Evolutionary conservation across 2,329 filamentous ascomycete species (phyloP).

Genomic region (Alternaria dauci): DNA sequence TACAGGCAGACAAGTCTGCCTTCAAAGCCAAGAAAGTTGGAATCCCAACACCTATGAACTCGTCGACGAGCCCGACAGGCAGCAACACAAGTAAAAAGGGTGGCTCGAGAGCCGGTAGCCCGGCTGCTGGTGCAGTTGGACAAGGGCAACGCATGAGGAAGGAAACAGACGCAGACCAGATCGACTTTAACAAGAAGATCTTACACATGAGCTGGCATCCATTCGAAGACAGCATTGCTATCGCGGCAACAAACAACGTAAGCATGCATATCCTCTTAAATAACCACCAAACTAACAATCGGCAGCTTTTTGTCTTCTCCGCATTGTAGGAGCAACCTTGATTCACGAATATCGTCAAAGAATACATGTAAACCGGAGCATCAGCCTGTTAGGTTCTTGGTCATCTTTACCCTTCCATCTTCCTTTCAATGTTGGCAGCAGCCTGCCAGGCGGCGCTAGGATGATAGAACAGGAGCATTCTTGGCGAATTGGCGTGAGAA

Average conservation of each 20-base stretch:
- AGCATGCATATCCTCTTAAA: slow-evolving; percentile 54
- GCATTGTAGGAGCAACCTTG: slow-evolving; percentile 55
- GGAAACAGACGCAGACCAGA: slow-evolving; percentile 98
- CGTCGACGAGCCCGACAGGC: slow-evolving; percentile 74
- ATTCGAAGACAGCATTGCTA: slow-evolving; percentile 98
- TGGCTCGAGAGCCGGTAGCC: slow-evolving; percentile 86
- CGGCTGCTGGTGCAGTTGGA: slow-evolving; percentile 73
- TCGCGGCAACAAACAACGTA: slow-evolving; percentile 99
- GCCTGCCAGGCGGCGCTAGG: slow-evolving; percentile 38
- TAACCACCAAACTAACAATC: slow-evolving; percentile 13
- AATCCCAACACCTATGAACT: slow-evolving; percentile 95
- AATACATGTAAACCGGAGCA: slow-evolving; percentile 40
- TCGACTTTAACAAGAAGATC: slow-evolving; percentile 99
- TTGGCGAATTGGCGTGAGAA: slow-evolving; percentile 33
- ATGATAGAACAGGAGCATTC: slow-evolving; percentile 41
- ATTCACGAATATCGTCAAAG: slow-evolving; percentile 35
- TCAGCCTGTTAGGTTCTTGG: slow-evolving; percentile 38
- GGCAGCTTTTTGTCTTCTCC: slow-evolving; percentile 65
- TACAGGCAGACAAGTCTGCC: slow-evolving; percentile 97
- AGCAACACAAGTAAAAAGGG: slow-evolving; percentile 81
- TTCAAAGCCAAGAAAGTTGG: slow-evolving; percentile 99
- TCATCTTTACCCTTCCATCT: slow-evolving; percentile 39
- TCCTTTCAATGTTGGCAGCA: slow-evolving; percentile 40
- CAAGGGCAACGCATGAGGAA: slow-evolving; percentile 96
- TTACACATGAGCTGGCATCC: slow-evolving; percentile 99